Evolutionary conservation across 2,329 filamentous ascomycete genomes (phyloP), one percentile per base, ranked within the genome.

Genomic region (Neophaeococcomyces mojaviensis): DNA sequence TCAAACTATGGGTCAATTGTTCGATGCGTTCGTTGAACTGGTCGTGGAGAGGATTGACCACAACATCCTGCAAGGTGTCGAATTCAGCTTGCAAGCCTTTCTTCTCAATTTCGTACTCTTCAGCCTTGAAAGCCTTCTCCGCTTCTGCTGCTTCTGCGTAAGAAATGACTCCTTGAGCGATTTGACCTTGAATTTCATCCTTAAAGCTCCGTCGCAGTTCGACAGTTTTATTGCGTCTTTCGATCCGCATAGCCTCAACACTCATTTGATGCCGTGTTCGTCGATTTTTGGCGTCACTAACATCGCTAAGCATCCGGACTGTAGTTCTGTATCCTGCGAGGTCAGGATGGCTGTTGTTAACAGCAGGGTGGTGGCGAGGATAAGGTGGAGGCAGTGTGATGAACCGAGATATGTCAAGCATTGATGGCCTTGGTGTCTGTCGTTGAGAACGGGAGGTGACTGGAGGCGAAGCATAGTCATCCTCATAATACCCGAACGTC

Each of bases 291-390:
- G 90, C 69, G 58, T 92, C 86, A 13, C 76, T 73, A 40, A 95
- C 68, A 55, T 92, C 82, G 43, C 82, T 84, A 33, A 95, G 68
- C 1, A 76, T 73, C 12, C 88, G 79, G 16, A 96, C 84, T 0
- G 81, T 76, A 2, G 74, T 80, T 40, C 92, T 81, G 38, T 86
- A 89, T 1, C 80, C 75, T 0, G 83, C 77, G n/a, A 98, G 75
- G 53, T 94, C 84, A 0, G 92, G 92, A 60, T 98, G 92, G 56
- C 80, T 94, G 60, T 97, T 98, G 63, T 94, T 96, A 13, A 97
- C 86, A 0, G 92, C 92, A 7, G 92, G 92, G 58, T 97, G 85
- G 59, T 97, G 90, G 6, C 90, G 82, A 1, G 92, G 92, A 62
- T 94, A 97, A 2, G 92, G 86, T 1, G 92, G 92, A 7, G 92